Evolutionary conservation across 306 rosid genomes (phyloP), one percentile per base, ranked within the genome.

Genomic region (Sechiopsis laciniata): DNA sequence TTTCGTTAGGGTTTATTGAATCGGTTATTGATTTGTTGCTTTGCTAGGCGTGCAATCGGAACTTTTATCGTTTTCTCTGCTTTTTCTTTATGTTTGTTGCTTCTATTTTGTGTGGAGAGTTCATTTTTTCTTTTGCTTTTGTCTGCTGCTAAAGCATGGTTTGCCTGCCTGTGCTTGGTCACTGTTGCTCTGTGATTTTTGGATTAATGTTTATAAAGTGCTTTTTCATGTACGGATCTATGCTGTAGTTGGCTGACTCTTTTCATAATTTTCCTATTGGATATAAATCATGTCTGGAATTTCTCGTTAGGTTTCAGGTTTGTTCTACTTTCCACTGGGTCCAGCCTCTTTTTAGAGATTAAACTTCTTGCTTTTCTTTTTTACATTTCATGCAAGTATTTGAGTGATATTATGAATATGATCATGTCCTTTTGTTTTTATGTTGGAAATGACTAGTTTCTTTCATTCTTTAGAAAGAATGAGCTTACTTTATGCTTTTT

Each of bases 1-100:
- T 32, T 6, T 40, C n/a, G 29, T 10, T 63, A 8, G 53, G 5
- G 29, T 26, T 26, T 26, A 10, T 40, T 17, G 16, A 17, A 10
- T 65, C 54, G 29, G 15, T 35, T 29, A 29, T 14, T 14, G 51
- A 11, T 13, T 63, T 8, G 53, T 62, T 63, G 14, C 69, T 65
- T 62, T 63, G 14, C 69, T 65, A 9, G 71, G 71, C 71, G 71
- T 65, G 71, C 54, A 42, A 65, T 65, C 54, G n/a, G 29, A 65
- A 65, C 71, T 65, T 65, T 40, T 11, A 8, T 63, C 46, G 46
- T 40, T 50, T 13, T 63, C 71, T 19, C 54, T 65, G 71, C 71
- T 65, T 64, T 62, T 29, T 48, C 53, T 13, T 11, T 48, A 10
- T 48, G 53, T 3, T 13, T 48, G 22, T 63, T 35, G 24, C 22